Base-by-base conservation (phyloP, 345 rosid species). In the Arabidopsis suecica region DNA sequence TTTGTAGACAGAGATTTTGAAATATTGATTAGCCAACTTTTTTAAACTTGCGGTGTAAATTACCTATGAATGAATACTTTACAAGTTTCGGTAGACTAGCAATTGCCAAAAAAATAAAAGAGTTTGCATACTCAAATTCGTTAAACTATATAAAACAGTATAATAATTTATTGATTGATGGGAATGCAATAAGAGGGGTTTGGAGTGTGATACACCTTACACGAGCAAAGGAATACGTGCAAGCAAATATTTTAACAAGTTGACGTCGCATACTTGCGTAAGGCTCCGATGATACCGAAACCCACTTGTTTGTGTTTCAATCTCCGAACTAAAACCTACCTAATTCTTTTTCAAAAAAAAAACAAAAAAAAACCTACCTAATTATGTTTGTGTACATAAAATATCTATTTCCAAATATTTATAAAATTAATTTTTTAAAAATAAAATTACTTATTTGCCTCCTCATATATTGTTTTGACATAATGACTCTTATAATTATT, bases 211-310 rank as follows among this genome's bases (percentile, higher is more conserved):
- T 28, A 18, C 53, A 74, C 53, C 38, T 37, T 0, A 61, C 32
- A 61, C 40, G 9, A 3, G 56, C 74, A 22, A 49, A 30, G 48
- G 63, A 44, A 76, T 69, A 55, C 80, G 80, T 69, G 75, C 56
- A 69, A 69, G 71, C 64, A 69, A 69, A 62, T 61, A 69, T 69
- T 67, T 60, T 68, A 62, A 61, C 38, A 61, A 68, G 63, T 32
- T 75, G 61, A 68, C 61, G 20, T 49, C 61, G 48, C 32, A 61
- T 64, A 76, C 74, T 75, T 60, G 53, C 67, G 67, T 54, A 66
- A 75, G 44, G 56, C 79, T 75, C 64, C 64, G 69, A 68, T 41
- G 45, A 44, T 33, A 76, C 20, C 58, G 9, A 69, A n/a, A 28
- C 70, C 75, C 65, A 69, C 71, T 76, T 76, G 74, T 68, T 48